Evolutionary conservation across 2,329 filamentous ascomycete species (phyloP).

Genomic region (Lachnellula arida): DNA sequence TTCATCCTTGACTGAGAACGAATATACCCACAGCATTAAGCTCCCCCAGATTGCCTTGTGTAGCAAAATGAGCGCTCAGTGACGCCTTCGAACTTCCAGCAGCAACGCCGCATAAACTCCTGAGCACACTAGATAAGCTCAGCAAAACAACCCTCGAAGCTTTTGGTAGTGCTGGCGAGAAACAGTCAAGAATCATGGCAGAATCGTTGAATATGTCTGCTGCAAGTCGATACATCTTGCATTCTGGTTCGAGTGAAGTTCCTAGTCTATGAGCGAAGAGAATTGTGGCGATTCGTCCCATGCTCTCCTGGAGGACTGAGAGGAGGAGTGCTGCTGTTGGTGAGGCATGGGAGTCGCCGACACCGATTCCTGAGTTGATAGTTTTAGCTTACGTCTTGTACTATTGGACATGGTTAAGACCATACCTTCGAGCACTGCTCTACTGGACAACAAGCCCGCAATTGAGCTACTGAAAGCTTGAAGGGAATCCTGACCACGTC

Average conservation of each 20-base stretch:
- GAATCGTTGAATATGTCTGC: slow-evolving; percentile 69
- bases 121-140: slow-evolving; percentile 55
- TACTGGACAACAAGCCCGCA: slow-evolving; percentile 57
- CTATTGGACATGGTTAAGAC: neutral
- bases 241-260: slow-evolving; percentile 64
- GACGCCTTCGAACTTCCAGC: slow-evolving; percentile 88
- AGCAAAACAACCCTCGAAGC: slow-evolving; percentile 51
- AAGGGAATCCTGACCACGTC: slow-evolving; percentile 46
- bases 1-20: neutral
- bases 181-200: slow-evolving; percentile 65
- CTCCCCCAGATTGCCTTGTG: slow-evolving; percentile 81
- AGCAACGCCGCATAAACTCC: slow-evolving; percentile 79
- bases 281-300: slow-evolving; percentile 63
- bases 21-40: slow-evolving; percentile 66
- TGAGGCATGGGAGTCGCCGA: slow-evolving; percentile 60
- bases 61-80: slow-evolving; percentile 86
- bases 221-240: slow-evolving; percentile 65
- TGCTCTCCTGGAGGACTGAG: slow-evolving; percentile 60
- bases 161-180: slow-evolving; percentile 60
- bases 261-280: slow-evolving; percentile 65
- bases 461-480: slow-evolving; percentile 64
- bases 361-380: slow-evolving; percentile 51
- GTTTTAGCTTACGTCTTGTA: slow-evolving; percentile 3
- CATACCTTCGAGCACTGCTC: slow-evolving; percentile 62
- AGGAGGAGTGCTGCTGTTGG: slow-evolving; percentile 63